These are phyloP conservation scores for Helotiales sp. DNA, from an alignment of 2,329 filamentous ascomycete species.

Conservation along the genomic window DNA sequence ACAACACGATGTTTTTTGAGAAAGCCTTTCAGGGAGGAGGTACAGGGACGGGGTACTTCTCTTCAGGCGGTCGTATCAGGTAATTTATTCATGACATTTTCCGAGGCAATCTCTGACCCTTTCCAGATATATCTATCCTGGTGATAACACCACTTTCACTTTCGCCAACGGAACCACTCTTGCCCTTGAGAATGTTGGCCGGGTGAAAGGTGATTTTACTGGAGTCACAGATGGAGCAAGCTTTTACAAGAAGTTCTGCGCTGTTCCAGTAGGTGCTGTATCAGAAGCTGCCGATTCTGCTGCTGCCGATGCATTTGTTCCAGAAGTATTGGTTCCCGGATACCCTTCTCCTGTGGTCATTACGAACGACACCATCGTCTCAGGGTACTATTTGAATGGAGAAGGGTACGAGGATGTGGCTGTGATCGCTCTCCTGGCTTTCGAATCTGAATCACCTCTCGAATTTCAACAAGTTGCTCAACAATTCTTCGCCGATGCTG, in stretches of 20 bases:
- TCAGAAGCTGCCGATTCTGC: background rate
- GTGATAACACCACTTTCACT: constrained; percentile 39
- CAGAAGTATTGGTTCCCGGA: constrained; percentile 19
- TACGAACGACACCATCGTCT: constrained; percentile 27
- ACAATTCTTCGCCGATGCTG: constrained; percentile 47
- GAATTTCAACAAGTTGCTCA: constrained; percentile 33
- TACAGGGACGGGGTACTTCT: constrained; percentile 38
- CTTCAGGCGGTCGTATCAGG: constrained; percentile 37
- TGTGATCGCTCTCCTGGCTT: constrained; percentile 31
- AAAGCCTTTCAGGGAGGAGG: constrained; percentile 29
- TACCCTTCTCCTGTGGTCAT: constrained; percentile 30
- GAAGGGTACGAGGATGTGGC: constrained; percentile 33
- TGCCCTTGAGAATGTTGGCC: constrained; percentile 37
- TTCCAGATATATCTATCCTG: constrained; percentile 39
- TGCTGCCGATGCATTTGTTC: background rate
- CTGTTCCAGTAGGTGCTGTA: background rate
- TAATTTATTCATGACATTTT: constrained; percentile 19
- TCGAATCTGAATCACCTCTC: constrained; percentile 23
- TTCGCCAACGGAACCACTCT: constrained; percentile 42
- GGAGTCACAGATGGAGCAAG: constrained; percentile 31
- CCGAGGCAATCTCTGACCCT: background rate
- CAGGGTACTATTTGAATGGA: constrained; percentile 33
- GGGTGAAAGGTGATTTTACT: constrained; percentile 37
- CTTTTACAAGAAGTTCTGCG: constrained; percentile 32
- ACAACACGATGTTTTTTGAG: constrained; percentile 43